Evolutionary conservation across 345 rosid genomes (phyloP).

Genomic region (Dimocarpus longan): DNA sequence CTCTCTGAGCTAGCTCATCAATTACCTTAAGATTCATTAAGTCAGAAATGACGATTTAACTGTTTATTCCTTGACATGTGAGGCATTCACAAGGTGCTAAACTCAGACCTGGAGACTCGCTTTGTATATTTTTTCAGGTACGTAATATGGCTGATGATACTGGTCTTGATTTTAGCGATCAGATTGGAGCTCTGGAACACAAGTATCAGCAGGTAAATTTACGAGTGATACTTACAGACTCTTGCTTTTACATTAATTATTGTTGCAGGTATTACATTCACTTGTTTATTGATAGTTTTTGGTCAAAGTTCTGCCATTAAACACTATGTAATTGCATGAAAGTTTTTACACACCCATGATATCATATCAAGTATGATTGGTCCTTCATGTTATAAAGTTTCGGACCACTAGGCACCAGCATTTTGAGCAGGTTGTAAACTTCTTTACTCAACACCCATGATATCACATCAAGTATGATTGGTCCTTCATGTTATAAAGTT

Average conservation of each 20-base stretch:
- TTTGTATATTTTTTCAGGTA: constrained; percentile 18
- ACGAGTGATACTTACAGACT: neutral
- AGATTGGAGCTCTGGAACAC: constrained; percentile 31
- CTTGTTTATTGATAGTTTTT: neutral
- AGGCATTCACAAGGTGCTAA: neutral
- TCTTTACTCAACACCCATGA: neutral
- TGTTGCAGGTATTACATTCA: neutral
- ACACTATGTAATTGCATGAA: neutral
- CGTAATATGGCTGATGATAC: constrained; percentile 38
- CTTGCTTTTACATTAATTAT: neutral
- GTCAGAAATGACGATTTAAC: neutral
- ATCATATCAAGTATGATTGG: neutral
- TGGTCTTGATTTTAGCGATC: constrained; percentile 33
- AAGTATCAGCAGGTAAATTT: constrained; percentile 38
- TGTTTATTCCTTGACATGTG: neutral
- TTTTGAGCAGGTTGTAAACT: neutral
- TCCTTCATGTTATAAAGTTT: neutral
- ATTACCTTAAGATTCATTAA: neutral
- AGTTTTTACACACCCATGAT: neutral
- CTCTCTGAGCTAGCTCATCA: neutral
- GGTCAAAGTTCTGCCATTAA: neutral
- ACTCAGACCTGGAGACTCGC: neutral
- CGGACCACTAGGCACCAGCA: neutral
- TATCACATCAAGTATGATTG: neutral
- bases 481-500: neutral